Evolutionary conservation across 2,329 filamentous ascomycete genomes (phyloP).

Genomic region (Albophoma yamanashiensis): DNA sequence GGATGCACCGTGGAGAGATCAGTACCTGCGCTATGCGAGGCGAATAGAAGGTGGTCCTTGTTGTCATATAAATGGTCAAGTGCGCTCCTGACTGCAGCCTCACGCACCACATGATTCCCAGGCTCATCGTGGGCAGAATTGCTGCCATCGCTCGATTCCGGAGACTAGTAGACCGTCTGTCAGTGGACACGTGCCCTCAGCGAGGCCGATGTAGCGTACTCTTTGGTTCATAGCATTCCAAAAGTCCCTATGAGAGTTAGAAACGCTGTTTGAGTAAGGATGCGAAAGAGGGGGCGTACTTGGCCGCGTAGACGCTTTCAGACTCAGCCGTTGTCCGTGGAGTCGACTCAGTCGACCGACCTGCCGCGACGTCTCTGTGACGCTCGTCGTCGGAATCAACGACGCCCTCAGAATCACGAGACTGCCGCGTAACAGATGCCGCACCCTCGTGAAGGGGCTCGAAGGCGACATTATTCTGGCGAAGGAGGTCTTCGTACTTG

Average conservation of each 20-base stretch:
- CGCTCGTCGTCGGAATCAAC: slow-evolving; percentile 6
- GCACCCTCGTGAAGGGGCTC: slow-evolving; percentile 26
- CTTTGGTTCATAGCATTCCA: background rate
- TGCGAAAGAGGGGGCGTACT: slow-evolving; percentile 2
- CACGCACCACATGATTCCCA: background rate
- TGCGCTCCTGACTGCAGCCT: slow-evolving; percentile 23
- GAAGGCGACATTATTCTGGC: slow-evolving; percentile 42
- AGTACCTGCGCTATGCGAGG: slow-evolving; percentile 25
- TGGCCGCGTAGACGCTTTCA: slow-evolving; percentile 5
- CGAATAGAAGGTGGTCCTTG: slow-evolving; percentile 42
- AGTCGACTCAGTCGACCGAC: background rate
- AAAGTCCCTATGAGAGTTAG: background rate
- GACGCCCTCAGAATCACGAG: background rate
- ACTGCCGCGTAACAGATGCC: background rate
- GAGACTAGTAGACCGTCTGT: background rate
- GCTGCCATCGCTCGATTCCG: background rate
- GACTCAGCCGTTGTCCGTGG: slow-evolving; percentile 1
- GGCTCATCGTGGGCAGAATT: background rate
- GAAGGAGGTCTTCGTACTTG: slow-evolving; percentile 46
- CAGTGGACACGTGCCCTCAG: background rate
- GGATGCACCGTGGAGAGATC: slow-evolving; percentile 41
- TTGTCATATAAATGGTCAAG: slow-evolving; percentile 32
- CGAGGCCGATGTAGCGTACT: background rate
- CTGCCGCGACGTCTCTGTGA: background rate
- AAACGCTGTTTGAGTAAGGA: no score